phyloP scores from a whole-genome alignment of 129 eudicot species.

The Centella asiatica region DNA sequence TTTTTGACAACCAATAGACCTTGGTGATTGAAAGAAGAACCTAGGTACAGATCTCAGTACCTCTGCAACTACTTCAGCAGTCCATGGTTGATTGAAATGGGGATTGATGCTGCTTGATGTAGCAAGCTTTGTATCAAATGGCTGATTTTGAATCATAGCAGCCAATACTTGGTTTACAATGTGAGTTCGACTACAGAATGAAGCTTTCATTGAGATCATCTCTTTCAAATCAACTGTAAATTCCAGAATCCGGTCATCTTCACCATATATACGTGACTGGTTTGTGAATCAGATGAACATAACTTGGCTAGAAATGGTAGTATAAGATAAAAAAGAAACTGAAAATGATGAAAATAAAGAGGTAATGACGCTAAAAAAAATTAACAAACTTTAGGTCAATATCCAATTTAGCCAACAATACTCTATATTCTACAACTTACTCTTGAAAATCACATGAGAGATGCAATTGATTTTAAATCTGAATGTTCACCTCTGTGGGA shows the following conservation, averaged over 20 bases:
- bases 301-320: too few species aligned
- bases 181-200: constrained; percentile 10
- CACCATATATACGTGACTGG: too few species aligned
- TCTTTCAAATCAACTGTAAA: neutral
- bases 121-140: constrained; percentile 36
- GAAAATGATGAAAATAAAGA: too few species aligned
- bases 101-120: constrained; percentile 2
- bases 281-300: too few species aligned
- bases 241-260: neutral
- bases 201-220: constrained; percentile 27
- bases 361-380: too few species aligned
- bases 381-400: too few species aligned
- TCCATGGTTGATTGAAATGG: constrained; percentile 20
- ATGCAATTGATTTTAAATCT: too few species aligned
- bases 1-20: constrained; percentile 69
- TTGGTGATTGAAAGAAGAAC: constrained; percentile 57
- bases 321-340: too few species aligned
- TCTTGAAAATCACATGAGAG: too few species aligned
- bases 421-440: too few species aligned
- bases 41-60: constrained; percentile 57
- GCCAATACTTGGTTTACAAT: constrained; percentile 50
- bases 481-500: too few species aligned
- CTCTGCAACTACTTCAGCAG: constrained; percentile 36
- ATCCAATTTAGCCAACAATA: too few species aligned
- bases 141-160: constrained; percentile 49